Base-by-base conservation (phyloP, 768 basidiomycete genomes). In the Lactarius hengduanensis region DNA sequence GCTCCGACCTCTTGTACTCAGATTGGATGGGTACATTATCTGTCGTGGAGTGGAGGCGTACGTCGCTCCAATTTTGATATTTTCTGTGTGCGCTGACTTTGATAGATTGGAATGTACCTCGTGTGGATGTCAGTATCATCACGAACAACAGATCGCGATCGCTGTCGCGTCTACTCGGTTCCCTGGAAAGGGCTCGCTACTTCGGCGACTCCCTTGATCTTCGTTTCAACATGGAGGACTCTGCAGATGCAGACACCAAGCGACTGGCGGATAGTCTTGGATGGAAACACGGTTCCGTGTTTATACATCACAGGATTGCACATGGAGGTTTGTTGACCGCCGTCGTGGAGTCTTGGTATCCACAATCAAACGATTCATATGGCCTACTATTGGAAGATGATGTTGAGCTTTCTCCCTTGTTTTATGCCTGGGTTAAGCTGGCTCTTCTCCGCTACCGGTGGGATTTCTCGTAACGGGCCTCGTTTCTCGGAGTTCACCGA, bases 271-370 rank as follows among this genome's bases (percentile, higher is more conserved):
- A 82, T 62, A 74, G 79, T 26, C 79, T 86, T 36, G 59, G 75
- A 5, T 94, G 92, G 93, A 72, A 72, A 0, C 80, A 86, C 68
- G 91, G 92, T 6, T 70, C 76, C 43, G 69, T 86, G 8, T 83
- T 82, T 64, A 71, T 91, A 8, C 86, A 92, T 62, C 90, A 88
- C 71, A 84, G 94, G 30, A 81, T 93, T 63, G 76, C 90, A n/a
- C 87, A 87, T 64, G 92, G 86, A 2, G 93, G 92, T 4, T 80
- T 95, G 22, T 83, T 95, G 62, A 82, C 90, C 3, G 90, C 93
- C 7, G 86, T 96, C 16, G 89, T 94, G 16, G 93, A 94, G 76
- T 91, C 91, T 5, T 96, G 94, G 92, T 95, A 92, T 73, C 93
- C 94, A 5, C 76, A 79, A 30, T 81, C 82, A 36, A 82, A 92